These are phyloP conservation scores for Neofusicoccum ribis DNA, from an alignment of 2,329 filamentous ascomycete genomes.

Conservation along the genomic window DNA sequence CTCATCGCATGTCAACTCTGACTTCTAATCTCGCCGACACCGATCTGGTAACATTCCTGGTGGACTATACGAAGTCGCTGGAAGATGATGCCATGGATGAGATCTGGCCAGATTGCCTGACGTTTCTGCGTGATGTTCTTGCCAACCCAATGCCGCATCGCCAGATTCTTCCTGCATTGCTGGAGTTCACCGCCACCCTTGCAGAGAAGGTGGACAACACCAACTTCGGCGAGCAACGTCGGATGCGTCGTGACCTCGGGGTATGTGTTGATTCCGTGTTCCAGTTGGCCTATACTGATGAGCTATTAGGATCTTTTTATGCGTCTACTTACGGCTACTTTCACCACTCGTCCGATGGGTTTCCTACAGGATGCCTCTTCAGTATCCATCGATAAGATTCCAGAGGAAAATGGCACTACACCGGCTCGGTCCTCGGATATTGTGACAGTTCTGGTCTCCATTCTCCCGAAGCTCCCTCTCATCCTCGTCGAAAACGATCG, in stretches of 20 bases:
- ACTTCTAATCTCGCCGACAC: constrained; percentile 81
- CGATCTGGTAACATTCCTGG: constrained; percentile 83
- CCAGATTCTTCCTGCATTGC: constrained; percentile 79
- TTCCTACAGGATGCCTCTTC: constrained; percentile 56
- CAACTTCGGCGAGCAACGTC: constrained; percentile 90
- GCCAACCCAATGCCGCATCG: constrained; percentile 93
- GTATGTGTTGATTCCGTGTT: constrained; percentile 54
- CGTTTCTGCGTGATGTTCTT: constrained; percentile 85
- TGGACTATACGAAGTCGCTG: constrained; percentile 84
- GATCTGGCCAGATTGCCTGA: constrained; percentile 93
- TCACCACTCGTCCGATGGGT: constrained; percentile 80
- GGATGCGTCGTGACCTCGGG: constrained; percentile 86
- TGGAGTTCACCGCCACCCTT: constrained; percentile 86
- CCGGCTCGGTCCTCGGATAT: constrained; percentile 57
- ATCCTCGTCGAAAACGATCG: constrained; percentile 86
- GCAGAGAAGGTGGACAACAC: constrained; percentile 97
- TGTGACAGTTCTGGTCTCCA: constrained; percentile 73
- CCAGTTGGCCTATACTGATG: constrained; percentile 24
- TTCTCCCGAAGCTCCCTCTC: constrained; percentile 77
- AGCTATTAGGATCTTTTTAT: constrained; percentile 75
- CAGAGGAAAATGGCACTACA: constrained; percentile 32
- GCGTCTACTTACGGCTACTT: constrained; percentile 85
- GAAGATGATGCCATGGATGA: constrained; percentile 98
- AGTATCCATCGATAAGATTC: constrained; percentile 36
- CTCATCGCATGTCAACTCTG: constrained; percentile 79